Percentiles rank a stretch among this genome's conserved stretches.
Evolutionary conservation across 2,329 filamentous ascomycete genomes (phyloP).

Genomic region (Plectosphaerella cucumerina): DNA sequence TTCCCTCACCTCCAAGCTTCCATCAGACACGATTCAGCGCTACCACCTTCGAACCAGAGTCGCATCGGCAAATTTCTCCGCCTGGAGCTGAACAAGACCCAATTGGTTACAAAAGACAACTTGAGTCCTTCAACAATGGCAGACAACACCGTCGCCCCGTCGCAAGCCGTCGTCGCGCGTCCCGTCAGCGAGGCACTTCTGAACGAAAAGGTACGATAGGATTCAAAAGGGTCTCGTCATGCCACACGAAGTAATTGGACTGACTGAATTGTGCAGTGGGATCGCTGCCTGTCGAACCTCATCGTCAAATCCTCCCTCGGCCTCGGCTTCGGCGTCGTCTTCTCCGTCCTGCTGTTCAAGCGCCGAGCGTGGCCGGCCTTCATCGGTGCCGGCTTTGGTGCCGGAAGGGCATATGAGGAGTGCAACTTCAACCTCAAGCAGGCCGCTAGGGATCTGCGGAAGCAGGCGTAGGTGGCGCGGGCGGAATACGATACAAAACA

Average conservation of each 20-base stretch:
- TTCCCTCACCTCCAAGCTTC: not conserved
- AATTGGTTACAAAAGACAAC: conserved; percentile 14
- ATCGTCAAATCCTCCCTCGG: conserved; percentile 95
- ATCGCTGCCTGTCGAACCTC: conserved; percentile 95
- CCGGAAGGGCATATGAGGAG: conserved; percentile 95
- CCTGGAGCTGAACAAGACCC: not conserved
- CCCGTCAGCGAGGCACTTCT: conserved; percentile 96
- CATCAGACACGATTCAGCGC: conserved; percentile 10
- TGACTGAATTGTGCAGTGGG: conserved; percentile 68
- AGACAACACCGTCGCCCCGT: conserved; percentile 48
- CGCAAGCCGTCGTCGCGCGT: conserved; percentile 64
- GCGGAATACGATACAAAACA: conserved; percentile 8
- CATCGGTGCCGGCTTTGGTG: conserved; percentile 89
- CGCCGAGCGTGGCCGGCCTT: conserved; percentile 97
- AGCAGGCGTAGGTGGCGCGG: conserved; percentile 33
- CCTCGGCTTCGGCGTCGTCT: conserved; percentile 95
- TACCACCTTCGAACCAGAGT: conserved; percentile 9
- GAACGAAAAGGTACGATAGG: conserved; percentile 84
- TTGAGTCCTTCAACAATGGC: conserved; percentile 39
- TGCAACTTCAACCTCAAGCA: conserved; percentile 78
- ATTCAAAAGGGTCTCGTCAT: not conserved
- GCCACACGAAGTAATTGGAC: conserved; percentile 11
- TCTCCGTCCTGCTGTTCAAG: conserved; percentile 97
- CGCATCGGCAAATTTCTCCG: conserved; percentile 8
- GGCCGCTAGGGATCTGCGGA: conserved; percentile 54